Base-by-base conservation (phyloP, 495 filamentous ascomycete species). In the Rhizodiscina lignyota region DNA sequence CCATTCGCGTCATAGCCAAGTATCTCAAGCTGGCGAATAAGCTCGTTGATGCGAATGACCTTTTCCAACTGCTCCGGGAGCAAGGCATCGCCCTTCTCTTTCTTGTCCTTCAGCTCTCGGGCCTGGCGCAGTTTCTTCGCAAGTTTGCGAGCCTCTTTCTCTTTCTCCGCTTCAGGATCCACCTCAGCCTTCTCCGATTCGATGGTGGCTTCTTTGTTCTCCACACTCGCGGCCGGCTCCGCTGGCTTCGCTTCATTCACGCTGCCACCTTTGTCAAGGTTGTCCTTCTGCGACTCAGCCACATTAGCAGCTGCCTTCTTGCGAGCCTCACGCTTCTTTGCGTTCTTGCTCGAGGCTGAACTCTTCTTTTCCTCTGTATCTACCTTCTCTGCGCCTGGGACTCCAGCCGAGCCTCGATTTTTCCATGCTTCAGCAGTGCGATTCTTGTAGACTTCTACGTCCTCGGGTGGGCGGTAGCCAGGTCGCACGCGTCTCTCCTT, bases 51-150 rank as follows among this genome's bases (percentile, higher is more conserved):
- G 56, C 86, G 92, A 49, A 92, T 89, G 30, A 99, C 79, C 61
- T 99, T 99, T 40, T 84, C 86, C 35, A 96, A 76, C 60, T 99
- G 91, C 57, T 99, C 91, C 0, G 91, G 91, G 11, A 93, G 61
- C 41, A 99, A 55, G 0, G 65, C 60, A 42, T 79, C 77, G 18
- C 89, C 91, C 24, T 73, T 70, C 17, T 93, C 80, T 58, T 94
- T 92, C 64, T 93, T 94, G 47, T 74, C 77, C 48, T 79, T 77
- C 28, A 99, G 60, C 1, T 96, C 89, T 42, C 77, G 77, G 2
- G 89, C 89, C 53, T 96, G 91, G 39, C 80, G 72, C 24, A 99
- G 67, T 53, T 96, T 99, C 63, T 99, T 99, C 59, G 78, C 81
- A n/a, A 99, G 60, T 37, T 81, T 87, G 38, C 84, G 76, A 2